phyloP scores from a whole-genome alignment of 2,329 filamentous ascomycete genomes.

The Trichoderma hamatum region DNA sequence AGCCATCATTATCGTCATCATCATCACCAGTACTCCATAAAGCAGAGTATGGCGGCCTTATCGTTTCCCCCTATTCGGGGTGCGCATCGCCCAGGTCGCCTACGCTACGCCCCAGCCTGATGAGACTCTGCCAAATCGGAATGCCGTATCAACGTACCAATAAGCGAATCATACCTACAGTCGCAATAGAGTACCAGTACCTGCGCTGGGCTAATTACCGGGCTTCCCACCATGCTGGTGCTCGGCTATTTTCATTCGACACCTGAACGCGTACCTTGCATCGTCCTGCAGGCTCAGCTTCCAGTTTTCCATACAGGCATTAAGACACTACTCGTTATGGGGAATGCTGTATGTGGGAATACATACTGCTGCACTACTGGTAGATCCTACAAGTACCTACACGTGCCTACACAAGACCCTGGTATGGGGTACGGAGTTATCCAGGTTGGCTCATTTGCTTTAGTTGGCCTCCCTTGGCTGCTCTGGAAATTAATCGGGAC shows the following conservation, averaged over 20 bases:
- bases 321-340: background rate
- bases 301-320: background rate
- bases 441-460: slow-evolving; percentile 23
- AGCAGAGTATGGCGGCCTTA: background rate
- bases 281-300: slow-evolving; percentile 3
- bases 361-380: background rate
- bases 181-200: background rate
- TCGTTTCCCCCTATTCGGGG: slow-evolving; percentile 1
- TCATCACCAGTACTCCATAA: background rate
- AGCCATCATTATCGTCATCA: slow-evolving; percentile 5
- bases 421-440: slow-evolving; percentile 17
- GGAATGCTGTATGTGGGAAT: background rate
- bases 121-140: slow-evolving; percentile 1
- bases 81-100: slow-evolving; percentile 3
- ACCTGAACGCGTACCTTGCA: slow-evolving; percentile 14
- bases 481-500: slow-evolving; percentile 26
- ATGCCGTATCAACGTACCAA: background rate
- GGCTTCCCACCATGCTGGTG: slow-evolving; percentile 1
- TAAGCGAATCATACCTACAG: background rate
- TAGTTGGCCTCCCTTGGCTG: slow-evolving; percentile 16
- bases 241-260: slow-evolving; percentile 5
- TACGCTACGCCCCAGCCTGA: slow-evolving; percentile 10
- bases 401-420: slow-evolving; percentile 1
- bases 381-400: slow-evolving; percentile 5
- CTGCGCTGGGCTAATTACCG: background rate